A percentile compares a stretch with the other conserved stretches of the same genome.
Evolutionary conservation across 2,329 filamentous ascomycete genomes (phyloP).

Genomic region (Chaetomium sp.): DNA sequence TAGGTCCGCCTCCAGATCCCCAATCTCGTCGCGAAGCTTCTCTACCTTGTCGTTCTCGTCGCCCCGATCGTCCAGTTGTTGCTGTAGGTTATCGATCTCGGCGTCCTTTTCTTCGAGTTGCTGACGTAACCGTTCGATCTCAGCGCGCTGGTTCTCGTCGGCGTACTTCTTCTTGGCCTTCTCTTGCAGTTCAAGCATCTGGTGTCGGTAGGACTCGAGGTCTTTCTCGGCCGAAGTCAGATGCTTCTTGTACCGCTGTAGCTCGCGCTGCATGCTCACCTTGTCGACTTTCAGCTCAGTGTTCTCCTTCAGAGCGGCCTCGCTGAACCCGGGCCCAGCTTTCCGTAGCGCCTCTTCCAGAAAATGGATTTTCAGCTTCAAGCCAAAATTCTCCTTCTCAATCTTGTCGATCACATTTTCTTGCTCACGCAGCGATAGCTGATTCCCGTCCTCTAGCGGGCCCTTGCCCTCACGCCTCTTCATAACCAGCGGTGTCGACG

Average conservation of each 20-base stretch:
- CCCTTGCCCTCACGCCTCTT: conserved; percentile 58
- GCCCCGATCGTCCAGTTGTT: conserved; percentile 51
- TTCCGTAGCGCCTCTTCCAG: conserved; percentile 86
- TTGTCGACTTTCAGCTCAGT: conserved; percentile 92
- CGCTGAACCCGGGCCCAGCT: conserved; percentile 81
- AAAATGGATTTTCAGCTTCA: conserved; percentile 96
- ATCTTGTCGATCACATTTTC: conserved; percentile 93
- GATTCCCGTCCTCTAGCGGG: conserved; percentile 76
- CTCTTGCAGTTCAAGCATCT: conserved; percentile 77
- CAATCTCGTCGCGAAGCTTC: conserved; percentile 65
- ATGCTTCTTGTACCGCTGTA: conserved; percentile 80
- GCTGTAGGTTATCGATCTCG: conserved; percentile 55
- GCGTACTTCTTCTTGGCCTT: conserved; percentile 70
- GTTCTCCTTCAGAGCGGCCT: conserved; percentile 85
- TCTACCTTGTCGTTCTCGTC: conserved; percentile 54
- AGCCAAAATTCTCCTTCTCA: conserved; percentile 95
- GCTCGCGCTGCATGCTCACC: conserved; percentile 80
- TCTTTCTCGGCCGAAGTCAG: conserved; percentile 78
- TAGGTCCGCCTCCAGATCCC: conserved; percentile 68
- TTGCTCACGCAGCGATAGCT: conserved; percentile 87
- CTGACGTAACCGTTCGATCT: conserved; percentile 52
- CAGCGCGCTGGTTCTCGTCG: conserved; percentile 60
- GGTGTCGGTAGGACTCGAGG: conserved; percentile 73
- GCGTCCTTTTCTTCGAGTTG: conserved; percentile 52
- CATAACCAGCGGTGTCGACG: conserved; percentile 74